Evolutionary conservation across 495 filamentous ascomycete genomes (phyloP).

Genomic region (Neurospora sp.): DNA sequence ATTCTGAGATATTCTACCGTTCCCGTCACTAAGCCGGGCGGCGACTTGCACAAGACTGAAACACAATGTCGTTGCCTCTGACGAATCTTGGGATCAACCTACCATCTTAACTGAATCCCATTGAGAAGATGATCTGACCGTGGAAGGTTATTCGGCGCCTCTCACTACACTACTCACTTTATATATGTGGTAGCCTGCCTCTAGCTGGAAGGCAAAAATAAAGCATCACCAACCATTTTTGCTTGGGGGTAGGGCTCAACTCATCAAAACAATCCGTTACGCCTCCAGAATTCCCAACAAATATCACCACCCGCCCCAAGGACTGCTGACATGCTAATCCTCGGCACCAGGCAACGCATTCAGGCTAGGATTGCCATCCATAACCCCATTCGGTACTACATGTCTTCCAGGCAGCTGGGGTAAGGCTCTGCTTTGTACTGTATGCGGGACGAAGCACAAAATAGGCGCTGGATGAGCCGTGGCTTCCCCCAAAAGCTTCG

Average conservation of each 20-base stretch:
- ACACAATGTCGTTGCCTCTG: not conserved
- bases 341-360: not conserved
- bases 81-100: not conserved
- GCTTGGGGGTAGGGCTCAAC: not conserved
- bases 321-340: not conserved
- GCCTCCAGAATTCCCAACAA: not conserved
- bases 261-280: not conserved
- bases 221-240: not conserved
- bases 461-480: not conserved
- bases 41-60: not conserved
- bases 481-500: not conserved
- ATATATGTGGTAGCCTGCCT: not conserved
- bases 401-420: not conserved
- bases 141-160: not conserved
- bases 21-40: not conserved
- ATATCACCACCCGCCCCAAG: not conserved
- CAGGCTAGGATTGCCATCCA: not conserved
- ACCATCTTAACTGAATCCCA: not conserved
- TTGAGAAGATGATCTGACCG: not conserved
- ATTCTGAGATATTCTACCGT: not conserved
- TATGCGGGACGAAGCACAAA: not conserved
- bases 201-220: not conserved
- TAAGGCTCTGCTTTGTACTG: not conserved
- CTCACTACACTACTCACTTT: not conserved
- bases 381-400: not conserved